phyloP scores from a whole-genome alignment of 192 early-diverging fungal genomes.

The Entomortierella parvispora region DNA sequence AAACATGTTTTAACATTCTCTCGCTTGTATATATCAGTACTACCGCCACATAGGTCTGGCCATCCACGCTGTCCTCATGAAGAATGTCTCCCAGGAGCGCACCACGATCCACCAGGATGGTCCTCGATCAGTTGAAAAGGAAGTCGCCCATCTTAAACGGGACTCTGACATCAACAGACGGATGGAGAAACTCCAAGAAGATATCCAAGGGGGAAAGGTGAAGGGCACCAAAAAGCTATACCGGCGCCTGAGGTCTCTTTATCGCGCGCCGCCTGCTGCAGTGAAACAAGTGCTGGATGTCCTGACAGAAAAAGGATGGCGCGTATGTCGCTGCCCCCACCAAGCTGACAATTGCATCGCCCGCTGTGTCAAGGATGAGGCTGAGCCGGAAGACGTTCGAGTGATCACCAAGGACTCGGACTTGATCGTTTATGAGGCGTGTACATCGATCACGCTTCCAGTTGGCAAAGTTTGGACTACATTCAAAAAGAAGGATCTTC shows the following conservation, averaged over 20 bases:
- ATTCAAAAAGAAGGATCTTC: background rate
- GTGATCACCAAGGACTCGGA: constrained; percentile 14
- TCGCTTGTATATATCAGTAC: no score
- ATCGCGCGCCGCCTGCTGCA: background rate
- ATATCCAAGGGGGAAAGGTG: constrained; percentile 5
- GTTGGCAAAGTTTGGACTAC: background rate
- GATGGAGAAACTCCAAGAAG: no score
- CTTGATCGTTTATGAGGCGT: background rate
- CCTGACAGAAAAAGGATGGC: background rate
- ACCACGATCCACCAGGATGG: no score
- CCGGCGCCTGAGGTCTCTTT: constrained; percentile 4
- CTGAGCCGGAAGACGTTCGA: background rate
- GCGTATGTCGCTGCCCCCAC: background rate
- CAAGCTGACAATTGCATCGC: constrained; percentile 6
- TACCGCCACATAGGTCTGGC: no score
- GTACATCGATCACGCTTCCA: constrained; percentile 3
- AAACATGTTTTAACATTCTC: no score
- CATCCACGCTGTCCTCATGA: no score
- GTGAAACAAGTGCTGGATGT: background rate
- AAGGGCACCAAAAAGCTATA: background rate
- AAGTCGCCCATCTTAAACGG: no score
- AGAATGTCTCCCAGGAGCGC: no score
- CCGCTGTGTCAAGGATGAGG: background rate
- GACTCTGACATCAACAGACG: no score
- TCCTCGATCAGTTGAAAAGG: no score